Conservation (phyloP, 805 yeast species). For the Spathaspora girioi region DNA sequence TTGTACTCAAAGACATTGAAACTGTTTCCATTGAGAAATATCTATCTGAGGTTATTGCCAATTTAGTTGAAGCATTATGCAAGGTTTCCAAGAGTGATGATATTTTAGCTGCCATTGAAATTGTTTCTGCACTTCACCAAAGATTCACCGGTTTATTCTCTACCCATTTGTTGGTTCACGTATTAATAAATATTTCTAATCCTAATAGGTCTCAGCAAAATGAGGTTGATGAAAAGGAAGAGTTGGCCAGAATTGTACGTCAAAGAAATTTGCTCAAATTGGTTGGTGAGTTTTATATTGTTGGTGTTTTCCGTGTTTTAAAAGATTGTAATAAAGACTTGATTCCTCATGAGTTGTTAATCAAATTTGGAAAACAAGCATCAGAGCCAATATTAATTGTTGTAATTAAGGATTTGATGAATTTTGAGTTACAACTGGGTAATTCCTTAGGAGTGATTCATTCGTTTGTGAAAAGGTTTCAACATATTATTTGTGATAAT, state of each 20-base stretch:
- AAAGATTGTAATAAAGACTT: constrained; percentile 38
- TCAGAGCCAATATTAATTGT: constrained; percentile 20
- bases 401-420: constrained; percentile 26
- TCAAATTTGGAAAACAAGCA: constrained; percentile 20
- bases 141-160: constrained; percentile 59
- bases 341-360: constrained; percentile 42
- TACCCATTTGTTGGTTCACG: constrained; percentile 39
- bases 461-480: constrained; percentile 47
- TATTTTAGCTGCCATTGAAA: constrained; percentile 58
- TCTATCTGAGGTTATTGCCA: constrained; percentile 61
- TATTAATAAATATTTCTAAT: constrained; percentile 37
- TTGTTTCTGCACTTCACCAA: constrained; percentile 73
- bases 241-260: constrained; percentile 37
- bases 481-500: constrained; percentile 25
- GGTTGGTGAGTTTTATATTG: constrained; percentile 53
- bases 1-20: constrained; percentile 57
- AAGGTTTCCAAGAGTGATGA: constrained; percentile 55
- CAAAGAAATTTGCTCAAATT: constrained; percentile 49
- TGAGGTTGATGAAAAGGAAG: constrained; percentile 32
- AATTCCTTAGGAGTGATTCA: constrained; percentile 37
- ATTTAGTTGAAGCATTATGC: constrained; percentile 59
- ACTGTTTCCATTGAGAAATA: constrained; percentile 70
- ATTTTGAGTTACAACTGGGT: constrained; percentile 25
- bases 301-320: constrained; percentile 50
- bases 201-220: constrained; percentile 14